Conservation (phyloP, 192 early-diverging fungal species). For the Coemansia javaensis region DNA sequence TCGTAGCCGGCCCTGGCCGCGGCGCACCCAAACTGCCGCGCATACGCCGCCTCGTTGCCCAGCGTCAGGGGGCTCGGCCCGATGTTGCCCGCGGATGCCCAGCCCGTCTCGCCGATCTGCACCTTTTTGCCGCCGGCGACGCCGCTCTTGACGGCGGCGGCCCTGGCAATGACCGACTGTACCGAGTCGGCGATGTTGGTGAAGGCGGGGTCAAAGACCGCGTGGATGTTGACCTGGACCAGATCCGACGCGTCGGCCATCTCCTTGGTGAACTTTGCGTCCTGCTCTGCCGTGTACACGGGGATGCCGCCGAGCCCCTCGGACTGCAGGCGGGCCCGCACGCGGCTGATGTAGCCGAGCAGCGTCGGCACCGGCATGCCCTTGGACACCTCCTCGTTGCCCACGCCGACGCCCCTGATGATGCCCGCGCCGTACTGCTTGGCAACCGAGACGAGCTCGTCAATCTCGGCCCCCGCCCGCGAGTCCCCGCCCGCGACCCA, state of each 20-base stretch:
- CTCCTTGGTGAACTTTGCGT: conserved; percentile 24
- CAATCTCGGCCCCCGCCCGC: conserved; percentile 32
- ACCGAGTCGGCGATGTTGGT: conserved; percentile 27
- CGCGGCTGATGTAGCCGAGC: conserved; percentile 41
- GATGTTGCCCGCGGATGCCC: conserved; percentile 37
- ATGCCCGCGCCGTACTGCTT: conserved; percentile 24
- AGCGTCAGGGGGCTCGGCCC: conserved; percentile 32
- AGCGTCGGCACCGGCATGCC: conserved; percentile 35
- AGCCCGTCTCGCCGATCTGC: conserved; percentile 39
- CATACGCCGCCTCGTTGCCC: conserved; percentile 25
- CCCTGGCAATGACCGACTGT: conserved; percentile 35
- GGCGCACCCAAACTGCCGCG: conserved; percentile 35
- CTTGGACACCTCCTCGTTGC: conserved; percentile 43
- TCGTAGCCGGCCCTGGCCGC: conserved; percentile 13
- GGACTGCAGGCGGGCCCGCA: conserved; percentile 29
- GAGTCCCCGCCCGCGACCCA: conserved; percentile 29
- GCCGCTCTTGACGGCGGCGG: conserved; percentile 18
- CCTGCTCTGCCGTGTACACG: conserved; percentile 41
- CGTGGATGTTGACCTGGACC: conserved; percentile 47
- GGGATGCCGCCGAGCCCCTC: conserved; percentile 45
- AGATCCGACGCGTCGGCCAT: conserved; percentile 30
- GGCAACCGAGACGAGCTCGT: conserved; percentile 33
- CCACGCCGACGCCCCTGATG: conserved; percentile 43
- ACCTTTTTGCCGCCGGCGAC: conserved; percentile 35
- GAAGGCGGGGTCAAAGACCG: conserved; percentile 36